Percentiles rank a stretch among this genome's conserved stretches.
Evolutionary conservation across 1,139 yeast species (phyloP).

Genomic region (Kodamaea fungicola): DNA sequence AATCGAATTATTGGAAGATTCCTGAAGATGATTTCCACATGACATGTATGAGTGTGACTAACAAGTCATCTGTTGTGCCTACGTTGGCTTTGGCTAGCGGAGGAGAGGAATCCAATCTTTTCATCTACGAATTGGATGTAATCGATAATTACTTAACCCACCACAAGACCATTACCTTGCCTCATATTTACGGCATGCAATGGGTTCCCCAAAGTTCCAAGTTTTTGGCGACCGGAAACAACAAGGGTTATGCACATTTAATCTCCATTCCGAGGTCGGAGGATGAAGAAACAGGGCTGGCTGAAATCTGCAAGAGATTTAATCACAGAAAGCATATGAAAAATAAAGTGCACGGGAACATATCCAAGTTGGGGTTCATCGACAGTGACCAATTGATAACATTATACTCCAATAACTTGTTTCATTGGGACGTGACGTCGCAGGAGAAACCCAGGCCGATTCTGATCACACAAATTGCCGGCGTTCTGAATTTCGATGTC

Average conservation of each 20-base stretch:
- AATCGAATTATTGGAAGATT: conserved; percentile 68
- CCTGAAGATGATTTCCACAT: conserved; percentile 58
- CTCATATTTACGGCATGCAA: conserved; percentile 60
- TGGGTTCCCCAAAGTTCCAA: conserved; percentile 51
- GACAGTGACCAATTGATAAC: conserved; percentile 37
- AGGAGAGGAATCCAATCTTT: conserved; percentile 51
- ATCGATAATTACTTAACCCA: conserved; percentile 53
- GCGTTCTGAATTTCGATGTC: conserved; percentile 52
- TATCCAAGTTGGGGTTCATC: conserved; percentile 28
- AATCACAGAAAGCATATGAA: conserved; percentile 65
- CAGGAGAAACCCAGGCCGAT: conserved; percentile 42
- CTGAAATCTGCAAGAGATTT: conserved; percentile 71
- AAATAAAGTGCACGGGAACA: conserved; percentile 18
- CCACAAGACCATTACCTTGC: conserved; percentile 69
- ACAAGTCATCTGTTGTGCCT: conserved; percentile 28
- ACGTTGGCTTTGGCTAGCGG: conserved; percentile 67
- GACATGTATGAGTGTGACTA: conserved; percentile 48
- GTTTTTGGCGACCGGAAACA: conserved; percentile 64
- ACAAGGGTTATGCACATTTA: conserved; percentile 64
- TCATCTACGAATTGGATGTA: conserved; percentile 56
- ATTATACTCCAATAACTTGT: conserved; percentile 59
- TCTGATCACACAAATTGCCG: conserved; percentile 49
- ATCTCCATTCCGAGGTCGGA: conserved; percentile 53
- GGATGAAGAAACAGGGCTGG: conserved; percentile 43
- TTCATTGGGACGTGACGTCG: conserved; percentile 67